Percentiles rank a stretch among this genome's conserved stretches.
Conservation (phyloP, 495 filamentous ascomycete species). For the Baudoinia panamericana region DNA sequence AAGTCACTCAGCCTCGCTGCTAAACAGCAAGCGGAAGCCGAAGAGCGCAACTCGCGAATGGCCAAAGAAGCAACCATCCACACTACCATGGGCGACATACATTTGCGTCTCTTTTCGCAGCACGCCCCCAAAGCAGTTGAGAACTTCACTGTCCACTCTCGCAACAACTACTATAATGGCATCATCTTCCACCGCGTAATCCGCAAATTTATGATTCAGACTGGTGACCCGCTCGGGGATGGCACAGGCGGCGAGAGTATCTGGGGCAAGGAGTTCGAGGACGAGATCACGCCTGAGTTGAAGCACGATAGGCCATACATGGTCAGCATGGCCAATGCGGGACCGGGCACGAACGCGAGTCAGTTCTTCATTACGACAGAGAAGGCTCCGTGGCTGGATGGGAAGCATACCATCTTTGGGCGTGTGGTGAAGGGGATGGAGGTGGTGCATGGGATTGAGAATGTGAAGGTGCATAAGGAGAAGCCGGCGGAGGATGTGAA, state of each 20-base stretch:
- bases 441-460: slow-evolving; percentile 95
- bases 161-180: slow-evolving; percentile 86
- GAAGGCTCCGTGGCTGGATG: slow-evolving; percentile 92
- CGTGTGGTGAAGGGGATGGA: slow-evolving; percentile 79
- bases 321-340: slow-evolving; percentile 93
- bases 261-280: slow-evolving; percentile 91
- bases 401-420: slow-evolving; percentile 93
- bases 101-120: slow-evolving; percentile 83
- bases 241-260: slow-evolving; percentile 94
- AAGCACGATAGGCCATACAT: slow-evolving; percentile 96
- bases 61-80: slow-evolving; percentile 76
- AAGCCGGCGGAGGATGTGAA: slow-evolving; percentile 95
- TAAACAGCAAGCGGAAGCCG: slow-evolving; percentile 39
- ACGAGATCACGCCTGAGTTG: slow-evolving; percentile 72
- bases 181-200: slow-evolving; percentile 97
- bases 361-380: slow-evolving; percentile 99
- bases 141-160: slow-evolving; percentile 89
- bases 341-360: slow-evolving; percentile 55
- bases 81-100: slow-evolving; percentile 89
- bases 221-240: slow-evolving; percentile 87
- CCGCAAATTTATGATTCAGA: slow-evolving; percentile 94
- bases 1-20: slow-evolving; percentile 33
- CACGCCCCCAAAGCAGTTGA: slow-evolving; percentile 94
- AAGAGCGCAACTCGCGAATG: slow-evolving; percentile 39
- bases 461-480: slow-evolving; percentile 81